Conservation (phyloP, 345 rosid species). For the Laguncularia racemosa region DNA sequence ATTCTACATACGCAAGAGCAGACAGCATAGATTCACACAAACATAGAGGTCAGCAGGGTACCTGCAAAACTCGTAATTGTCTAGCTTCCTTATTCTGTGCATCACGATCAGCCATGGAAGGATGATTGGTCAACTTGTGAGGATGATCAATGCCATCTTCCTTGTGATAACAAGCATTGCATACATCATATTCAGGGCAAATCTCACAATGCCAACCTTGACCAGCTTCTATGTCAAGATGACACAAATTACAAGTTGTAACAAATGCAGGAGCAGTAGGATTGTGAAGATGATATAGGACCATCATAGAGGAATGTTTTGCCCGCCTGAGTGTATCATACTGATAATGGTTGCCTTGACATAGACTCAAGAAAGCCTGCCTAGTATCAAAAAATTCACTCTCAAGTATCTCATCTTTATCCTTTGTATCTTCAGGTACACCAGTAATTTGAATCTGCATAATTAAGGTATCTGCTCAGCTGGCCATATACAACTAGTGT, state of each 20-base stretch:
- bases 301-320: slow-evolving; percentile 99
- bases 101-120: slow-evolving; percentile 81
- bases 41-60: slow-evolving; percentile 13
- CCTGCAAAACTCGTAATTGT: slow-evolving; percentile 80
- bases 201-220: slow-evolving; percentile 99
- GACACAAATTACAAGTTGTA: slow-evolving; percentile 78
- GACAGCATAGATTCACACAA: not conserved
- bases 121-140: slow-evolving; percentile 92
- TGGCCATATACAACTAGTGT: not conserved
- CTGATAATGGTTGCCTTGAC: slow-evolving; percentile 99
- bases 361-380: slow-evolving; percentile 95
- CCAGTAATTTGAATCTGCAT: slow-evolving; percentile 63
- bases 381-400: slow-evolving; percentile 96
- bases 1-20: too few relatives aligned
- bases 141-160: slow-evolving; percentile 84
- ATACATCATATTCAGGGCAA: slow-evolving; percentile 93
- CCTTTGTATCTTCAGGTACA: slow-evolving; percentile 76
- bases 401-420: slow-evolving; percentile 95
- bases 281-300: slow-evolving; percentile 96
- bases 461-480: slow-evolving; percentile 6
- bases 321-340: slow-evolving; percentile 98
- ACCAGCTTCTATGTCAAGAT: slow-evolving; percentile 91
- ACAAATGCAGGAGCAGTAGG: slow-evolving; percentile 99
- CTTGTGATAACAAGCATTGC: slow-evolving; percentile 79
- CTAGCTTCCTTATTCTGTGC: slow-evolving; percentile 98